Base-by-base conservation (phyloP, 805 yeast genomes). In the Schwanniomyces occidentalis region DNA sequence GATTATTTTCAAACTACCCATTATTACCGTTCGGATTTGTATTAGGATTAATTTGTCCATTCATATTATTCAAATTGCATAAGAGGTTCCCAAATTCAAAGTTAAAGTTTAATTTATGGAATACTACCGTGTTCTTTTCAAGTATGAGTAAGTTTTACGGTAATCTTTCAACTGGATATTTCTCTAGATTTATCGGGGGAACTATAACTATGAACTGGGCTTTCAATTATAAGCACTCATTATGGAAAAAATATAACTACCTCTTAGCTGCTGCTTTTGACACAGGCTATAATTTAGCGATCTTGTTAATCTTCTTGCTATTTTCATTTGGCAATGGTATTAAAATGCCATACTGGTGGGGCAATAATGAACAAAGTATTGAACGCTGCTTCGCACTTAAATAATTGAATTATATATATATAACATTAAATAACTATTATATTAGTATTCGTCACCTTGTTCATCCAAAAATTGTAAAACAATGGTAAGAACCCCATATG, bases 241-340 rank as follows among this genome's bases (percentile, higher is more conserved):
- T 61, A 14, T 70, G 73, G 63, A 59, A 58, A 40, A 56, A 48
- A 40, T 70, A 57, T 45, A 69, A 70, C 34, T 70, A 70, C 42
- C 64, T 69, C 16, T 44, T 67, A n/a, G 75, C 74, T 2, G 75
- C 75, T 4, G 73, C 74, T 0, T 59, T 68, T 38, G 75, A 70
- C 36, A 65, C 75, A 0, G 75, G 75, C 3, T 65, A 58, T 49
- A 70, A 70, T 37, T 39, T 70, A 24, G 53, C 70, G 3, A 52
- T 63, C 28, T 37, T 69, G 16, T 39, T 56, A 14, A 50, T 70
- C 7, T 69, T 69, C 41, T 32, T 61, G 6, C 33, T 61, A 17
- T 51, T 57, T 8, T 48, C 63, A 6, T 51, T 49, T 6, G 45
- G 42, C 4, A 40, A 36, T 17, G 30, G 34, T 1, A 30, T 45